phyloP scores from a whole-genome alignment of 495 filamentous ascomycete species.

The Pyronema omphalodes region DNA sequence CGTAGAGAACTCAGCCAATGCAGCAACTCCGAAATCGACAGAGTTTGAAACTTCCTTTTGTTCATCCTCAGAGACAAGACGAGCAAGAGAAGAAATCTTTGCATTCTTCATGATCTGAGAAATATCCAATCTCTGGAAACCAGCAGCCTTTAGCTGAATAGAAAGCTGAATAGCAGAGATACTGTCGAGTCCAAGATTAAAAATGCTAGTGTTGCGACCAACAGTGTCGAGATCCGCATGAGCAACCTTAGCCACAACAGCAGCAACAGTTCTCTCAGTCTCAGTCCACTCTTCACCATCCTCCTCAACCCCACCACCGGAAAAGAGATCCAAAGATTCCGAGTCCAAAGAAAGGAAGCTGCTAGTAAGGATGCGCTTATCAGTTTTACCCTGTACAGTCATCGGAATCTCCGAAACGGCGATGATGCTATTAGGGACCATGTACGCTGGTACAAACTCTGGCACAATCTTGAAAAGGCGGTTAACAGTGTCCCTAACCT shows the following conservation, averaged over 20 bases:
- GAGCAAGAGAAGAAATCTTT: conserved; percentile 37
- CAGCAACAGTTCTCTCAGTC: conserved; percentile 30
- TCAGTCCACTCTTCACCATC: conserved; percentile 26
- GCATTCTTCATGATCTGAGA: conserved; percentile 45
- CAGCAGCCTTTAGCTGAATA: conserved; percentile 29
- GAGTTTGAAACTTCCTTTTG: not conserved
- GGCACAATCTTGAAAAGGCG: conserved; percentile 29
- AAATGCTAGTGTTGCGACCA: conserved; percentile 33
- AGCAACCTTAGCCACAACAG: conserved; percentile 33
- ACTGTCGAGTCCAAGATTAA: conserved; percentile 57
- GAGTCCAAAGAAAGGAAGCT: conserved; percentile 24
- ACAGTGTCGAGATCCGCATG: conserved; percentile 30
- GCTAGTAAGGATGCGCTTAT: conserved; percentile 30
- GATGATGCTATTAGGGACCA: conserved; percentile 50
- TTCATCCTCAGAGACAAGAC: conserved; percentile 13
- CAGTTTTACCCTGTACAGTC: conserved; percentile 45
- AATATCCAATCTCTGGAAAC: conserved; percentile 34
- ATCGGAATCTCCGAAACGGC: conserved; percentile 44
- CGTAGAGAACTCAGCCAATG: conserved; percentile 25
- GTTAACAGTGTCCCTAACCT: conserved; percentile 15
- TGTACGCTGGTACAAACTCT: conserved; percentile 40
- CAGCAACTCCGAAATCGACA: not conserved
- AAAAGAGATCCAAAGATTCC: conserved; percentile 21
- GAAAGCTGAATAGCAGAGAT: conserved; percentile 58
- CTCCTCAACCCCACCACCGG: conserved; percentile 4